Base-by-base conservation (phyloP, 148 eudicot species). In the Talinum fruticosum region DNA sequence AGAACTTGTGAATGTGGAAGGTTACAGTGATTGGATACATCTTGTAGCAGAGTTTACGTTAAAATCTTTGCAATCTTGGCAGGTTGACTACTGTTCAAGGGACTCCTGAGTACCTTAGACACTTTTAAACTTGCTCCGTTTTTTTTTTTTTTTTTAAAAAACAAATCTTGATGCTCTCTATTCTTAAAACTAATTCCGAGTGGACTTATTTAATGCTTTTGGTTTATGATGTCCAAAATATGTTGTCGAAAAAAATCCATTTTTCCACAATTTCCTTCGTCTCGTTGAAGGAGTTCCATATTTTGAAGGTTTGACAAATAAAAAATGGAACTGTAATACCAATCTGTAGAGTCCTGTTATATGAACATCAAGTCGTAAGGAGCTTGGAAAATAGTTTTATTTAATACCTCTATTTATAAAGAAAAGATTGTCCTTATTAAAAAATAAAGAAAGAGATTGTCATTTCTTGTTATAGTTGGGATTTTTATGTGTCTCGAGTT, bases 11-110 rank as follows among this genome's bases (percentile, higher is more conserved):
- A 91, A 80, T 57, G 84, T 89, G 83, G 92, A 91, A 78, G 95
- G 92, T 69, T 91, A 91, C 69, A 81, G 95, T 71, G 95, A 91
- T 77, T 91, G 95, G 95, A 91, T 91, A 79, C 95, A 89, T 73
- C 87, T 91, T 51, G 95, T 91, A 28, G 95, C 95, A 47, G 92
- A 91, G 81, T 91, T 91, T 78, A 91, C 95, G 10, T 89, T 81
- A 65, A 91, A 86, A 72, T 91, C 95, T 37, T 76, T 91, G 85
- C 88, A 87, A 79, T 91, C 95, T 66, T 91, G 95, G 95, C 95
- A 91, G 95, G 95, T 87, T 69, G 73, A 73, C 72, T 69, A 54
- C 57, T 79, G 33, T 75, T 36, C 69, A n/a, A 38, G 32, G 21
- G 51, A 49, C 72, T 32, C 73, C 35, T 12, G 14, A 67, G 12